Evolutionary conservation across 2,329 filamentous ascomycete species (phyloP), one percentile per base, ranked within the genome.

Genomic region (Arthrobotrys iridis): DNA sequence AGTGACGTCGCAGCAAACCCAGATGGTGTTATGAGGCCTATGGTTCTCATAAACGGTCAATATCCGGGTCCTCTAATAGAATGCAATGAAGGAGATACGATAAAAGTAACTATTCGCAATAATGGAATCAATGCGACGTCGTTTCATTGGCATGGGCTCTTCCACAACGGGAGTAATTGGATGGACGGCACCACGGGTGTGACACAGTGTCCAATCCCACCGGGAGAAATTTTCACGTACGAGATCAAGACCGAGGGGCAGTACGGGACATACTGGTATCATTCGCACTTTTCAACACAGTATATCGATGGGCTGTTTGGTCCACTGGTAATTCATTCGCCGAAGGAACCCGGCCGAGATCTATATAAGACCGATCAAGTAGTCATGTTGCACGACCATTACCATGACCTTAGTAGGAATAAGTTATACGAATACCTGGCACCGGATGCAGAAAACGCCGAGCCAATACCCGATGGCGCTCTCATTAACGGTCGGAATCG

Each of bases 81-180:
- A 77, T 88, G 88, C 76, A 92, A 91, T 77, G 88, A 91, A 77
- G 91, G 90, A 18, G 92, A 95, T 78, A 88, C 86, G 0, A 81
- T 95, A 6, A 81, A 92, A 2, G 87, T 93, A 45, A 87, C 91
- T 30, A 84, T 93, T 58, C 83, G 87, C 77, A 94, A 94, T 78
- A 84, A 86, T 20, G 87, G 90, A 0, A 83, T 84, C 10, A 91
- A 93, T 77, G 87, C 85, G 10, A 90, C 89, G 6, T 87, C 86
- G 37, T 84, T 93, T 3, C 91, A 94, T 80, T 93, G 91, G 81
- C 91, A 94, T 78, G 91, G 91, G 13, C 85, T 94, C 77, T 92
- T 88, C 79, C 90, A 93, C 80, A 91, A 91, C 77, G 90, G 90
- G 8, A 91, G 90, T 0, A 91, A 88, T 71, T 85, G 85, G 67